Conservation (phyloP, 1,284 basidiomycete genomes). For the Rhodotorula sp. region DNA sequence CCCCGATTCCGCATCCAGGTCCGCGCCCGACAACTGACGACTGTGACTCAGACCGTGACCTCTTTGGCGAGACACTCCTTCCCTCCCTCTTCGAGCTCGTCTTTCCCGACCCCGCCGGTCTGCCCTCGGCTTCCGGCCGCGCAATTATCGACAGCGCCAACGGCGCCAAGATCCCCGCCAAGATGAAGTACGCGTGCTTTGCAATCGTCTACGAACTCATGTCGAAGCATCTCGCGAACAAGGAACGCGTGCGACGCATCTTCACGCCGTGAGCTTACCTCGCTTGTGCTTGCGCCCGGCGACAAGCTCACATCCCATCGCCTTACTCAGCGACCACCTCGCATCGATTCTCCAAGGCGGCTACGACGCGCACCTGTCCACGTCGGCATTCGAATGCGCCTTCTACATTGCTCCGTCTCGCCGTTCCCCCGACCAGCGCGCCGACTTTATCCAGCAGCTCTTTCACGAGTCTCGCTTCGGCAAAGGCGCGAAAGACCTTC, state of each 20-base stretch:
- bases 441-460: not conserved
- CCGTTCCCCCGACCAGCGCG: not conserved
- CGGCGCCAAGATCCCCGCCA: not conserved
- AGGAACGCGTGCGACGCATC: not conserved
- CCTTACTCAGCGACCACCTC: constrained; percentile 8
- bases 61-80: not conserved
- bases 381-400: constrained; percentile 10
- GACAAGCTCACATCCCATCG: not conserved
- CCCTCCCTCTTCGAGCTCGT: not conserved
- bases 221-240: constrained; percentile 11
- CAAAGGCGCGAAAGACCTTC: not conserved
- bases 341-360: constrained; percentile 9
- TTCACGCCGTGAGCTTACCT: not conserved
- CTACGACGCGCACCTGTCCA: constrained; percentile 10
- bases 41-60: not conserved
- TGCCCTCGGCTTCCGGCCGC: not conserved
- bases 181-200: constrained; percentile 17
- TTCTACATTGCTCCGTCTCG: constrained; percentile 8
- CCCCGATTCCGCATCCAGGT: not conserved
- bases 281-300: not conserved
- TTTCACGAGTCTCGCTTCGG: not conserved
- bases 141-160: not conserved
- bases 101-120: not conserved
- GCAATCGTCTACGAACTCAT: constrained; percentile 6
- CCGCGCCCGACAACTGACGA: not conserved